Conservation (phyloP, 1,284 basidiomycete genomes). For the Pseudozyma pruni region DNA sequence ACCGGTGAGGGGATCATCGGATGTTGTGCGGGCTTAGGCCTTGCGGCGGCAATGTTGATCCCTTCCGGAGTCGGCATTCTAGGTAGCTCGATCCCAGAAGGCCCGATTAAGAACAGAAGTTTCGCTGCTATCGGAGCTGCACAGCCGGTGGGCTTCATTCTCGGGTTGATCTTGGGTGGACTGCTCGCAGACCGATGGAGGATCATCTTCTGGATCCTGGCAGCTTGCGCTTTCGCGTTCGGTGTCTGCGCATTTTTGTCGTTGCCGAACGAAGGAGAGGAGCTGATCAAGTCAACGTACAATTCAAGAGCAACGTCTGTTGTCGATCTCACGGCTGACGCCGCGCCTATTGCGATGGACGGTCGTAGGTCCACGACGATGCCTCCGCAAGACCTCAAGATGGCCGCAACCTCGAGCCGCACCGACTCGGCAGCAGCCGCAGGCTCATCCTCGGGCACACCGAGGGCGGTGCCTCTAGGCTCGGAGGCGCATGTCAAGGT, state of each 20-base stretch:
- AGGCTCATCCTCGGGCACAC: neutral
- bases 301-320: slow-evolving; percentile 14
- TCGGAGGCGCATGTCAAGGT: neutral
- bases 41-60: slow-evolving; percentile 45
- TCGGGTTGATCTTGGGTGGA: slow-evolving; percentile 78
- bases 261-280: slow-evolving; percentile 69
- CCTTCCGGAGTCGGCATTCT: slow-evolving; percentile 64
- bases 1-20: slow-evolving; percentile 61
- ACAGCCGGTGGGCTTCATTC: slow-evolving; percentile 75
- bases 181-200: slow-evolving; percentile 75
- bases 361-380: slow-evolving; percentile 1
- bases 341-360: slow-evolving; percentile 2
- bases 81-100: slow-evolving; percentile 63
- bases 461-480: neutral
- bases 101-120: slow-evolving; percentile 61
- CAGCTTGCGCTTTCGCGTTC: slow-evolving; percentile 73
- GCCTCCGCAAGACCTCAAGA: slow-evolving; percentile 4
- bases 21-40: slow-evolving; percentile 60
- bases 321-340: slow-evolving; percentile 11
- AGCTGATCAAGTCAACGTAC: slow-evolving; percentile 18
- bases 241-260: slow-evolving; percentile 70
- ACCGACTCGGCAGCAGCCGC: slow-evolving; percentile 8
- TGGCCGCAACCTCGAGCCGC: slow-evolving; percentile 6
- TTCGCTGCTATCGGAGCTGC: slow-evolving; percentile 72
- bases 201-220: slow-evolving; percentile 74